Conservation (phyloP, 2,329 filamentous ascomycete species). For the Penicillium frequentans region DNA sequence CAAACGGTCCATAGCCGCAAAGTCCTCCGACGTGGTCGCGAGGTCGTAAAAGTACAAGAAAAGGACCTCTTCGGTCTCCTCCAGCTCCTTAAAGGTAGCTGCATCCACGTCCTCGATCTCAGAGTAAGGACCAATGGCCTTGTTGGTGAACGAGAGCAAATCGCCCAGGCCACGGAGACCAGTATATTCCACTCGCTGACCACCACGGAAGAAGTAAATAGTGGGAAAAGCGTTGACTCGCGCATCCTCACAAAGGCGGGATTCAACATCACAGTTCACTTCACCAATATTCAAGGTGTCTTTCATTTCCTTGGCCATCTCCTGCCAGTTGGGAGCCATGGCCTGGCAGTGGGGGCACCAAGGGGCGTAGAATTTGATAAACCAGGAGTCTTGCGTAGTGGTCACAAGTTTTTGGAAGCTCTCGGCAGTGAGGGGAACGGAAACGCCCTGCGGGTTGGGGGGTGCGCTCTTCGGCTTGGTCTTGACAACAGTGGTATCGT, state of each 20-base stretch:
- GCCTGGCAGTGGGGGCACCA: slow-evolving; percentile 97
- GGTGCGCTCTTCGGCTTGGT: slow-evolving; percentile 55
- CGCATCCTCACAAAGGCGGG: slow-evolving; percentile 88
- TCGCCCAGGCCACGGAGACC: slow-evolving; percentile 91
- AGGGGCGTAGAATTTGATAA: slow-evolving; percentile 97
- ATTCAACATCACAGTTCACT: slow-evolving; percentile 88
- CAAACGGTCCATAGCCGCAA: slow-evolving; percentile 80
- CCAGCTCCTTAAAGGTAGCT: slow-evolving; percentile 73
- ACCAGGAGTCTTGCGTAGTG: slow-evolving; percentile 88
- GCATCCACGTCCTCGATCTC: slow-evolving; percentile 82
- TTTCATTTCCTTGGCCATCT: slow-evolving; percentile 88
- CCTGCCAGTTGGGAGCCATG: slow-evolving; percentile 84
- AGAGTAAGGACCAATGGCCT: slow-evolving; percentile 73
- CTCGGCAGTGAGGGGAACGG: slow-evolving; percentile 74
- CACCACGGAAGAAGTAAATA: slow-evolving; percentile 87
- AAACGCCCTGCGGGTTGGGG: slow-evolving; percentile 74
- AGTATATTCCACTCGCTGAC: slow-evolving; percentile 88
- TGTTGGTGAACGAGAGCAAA: slow-evolving; percentile 81
- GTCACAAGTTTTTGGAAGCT: slow-evolving; percentile 85
- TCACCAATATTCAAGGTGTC: slow-evolving; percentile 88
- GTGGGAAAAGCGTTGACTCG: slow-evolving; percentile 79
- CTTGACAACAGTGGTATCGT: slow-evolving; percentile 41
- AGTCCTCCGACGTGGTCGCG: slow-evolving; percentile 90
- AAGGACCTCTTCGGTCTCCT: slow-evolving; percentile 91
- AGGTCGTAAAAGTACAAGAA: slow-evolving; percentile 98